These are phyloP conservation scores for Dactylellina parvicollis DNA, from an alignment of 2,329 filamentous ascomycete genomes.

Conservation along the genomic window DNA sequence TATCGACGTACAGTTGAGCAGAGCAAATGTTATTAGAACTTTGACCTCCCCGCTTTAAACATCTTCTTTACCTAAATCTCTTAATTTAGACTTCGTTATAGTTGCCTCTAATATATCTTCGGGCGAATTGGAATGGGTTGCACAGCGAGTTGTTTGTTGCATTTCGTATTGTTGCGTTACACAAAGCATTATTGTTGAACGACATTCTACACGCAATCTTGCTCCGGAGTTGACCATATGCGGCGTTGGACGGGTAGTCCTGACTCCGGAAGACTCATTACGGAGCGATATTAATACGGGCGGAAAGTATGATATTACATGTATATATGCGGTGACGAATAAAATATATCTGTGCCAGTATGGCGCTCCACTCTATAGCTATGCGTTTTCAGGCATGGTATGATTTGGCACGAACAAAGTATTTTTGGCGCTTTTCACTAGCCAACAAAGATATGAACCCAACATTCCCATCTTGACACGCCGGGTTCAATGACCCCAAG, in stretches of 20 bases:
- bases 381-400: background rate
- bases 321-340: background rate
- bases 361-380: background rate
- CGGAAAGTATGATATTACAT: background rate
- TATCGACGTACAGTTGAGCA: no score
- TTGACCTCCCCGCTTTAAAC: no score
- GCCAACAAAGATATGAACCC: background rate
- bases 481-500: background rate
- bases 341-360: background rate
- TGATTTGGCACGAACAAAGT: background rate
- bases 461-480: background rate
- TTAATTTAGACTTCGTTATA: no score
- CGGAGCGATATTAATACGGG: background rate
- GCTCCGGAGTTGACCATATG: background rate
- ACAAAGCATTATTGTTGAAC: slow-evolving; percentile 13
- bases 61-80: no score
- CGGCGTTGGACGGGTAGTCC: background rate
- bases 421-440: background rate
- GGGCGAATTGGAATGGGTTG: no score
- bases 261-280: slow-evolving; percentile 1
- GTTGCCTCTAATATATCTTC: no score
- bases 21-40: no score
- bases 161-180: slow-evolving; percentile 17
- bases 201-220: slow-evolving; percentile 7
- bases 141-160: no score